phyloP scores from a whole-genome alignment of 352 stramenopile species.

The Aphanomyces euteiches region DNA sequence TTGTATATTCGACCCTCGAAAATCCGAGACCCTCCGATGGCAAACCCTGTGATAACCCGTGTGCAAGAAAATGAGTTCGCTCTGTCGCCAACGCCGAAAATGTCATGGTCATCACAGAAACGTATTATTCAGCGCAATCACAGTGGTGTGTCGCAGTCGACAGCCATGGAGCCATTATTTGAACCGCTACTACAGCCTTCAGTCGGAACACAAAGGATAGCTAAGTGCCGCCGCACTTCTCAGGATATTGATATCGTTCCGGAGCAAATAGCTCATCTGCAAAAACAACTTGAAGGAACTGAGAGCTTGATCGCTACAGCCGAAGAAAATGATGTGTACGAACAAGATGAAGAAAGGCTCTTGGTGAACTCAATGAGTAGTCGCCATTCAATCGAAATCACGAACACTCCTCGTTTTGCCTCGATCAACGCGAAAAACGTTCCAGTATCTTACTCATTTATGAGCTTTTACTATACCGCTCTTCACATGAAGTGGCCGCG shows the following conservation, averaged over 20 bases:
- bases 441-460: slow-evolving; percentile 76
- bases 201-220: slow-evolving; percentile 61
- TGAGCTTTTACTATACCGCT: slow-evolving; percentile 72
- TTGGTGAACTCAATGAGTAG: slow-evolving; percentile 29
- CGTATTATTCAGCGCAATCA: not conserved
- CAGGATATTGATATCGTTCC: not conserved
- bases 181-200: slow-evolving; percentile 63
- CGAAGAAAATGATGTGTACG: slow-evolving; percentile 26
- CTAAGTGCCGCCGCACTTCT: slow-evolving; percentile 5
- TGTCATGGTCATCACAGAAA: slow-evolving; percentile 21
- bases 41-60: slow-evolving; percentile 45
- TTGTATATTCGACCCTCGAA: no score
- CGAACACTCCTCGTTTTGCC: slow-evolving; percentile 75
- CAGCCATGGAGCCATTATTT: slow-evolving; percentile 66
- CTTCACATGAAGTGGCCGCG: slow-evolving; percentile 66
- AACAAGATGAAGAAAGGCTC: slow-evolving; percentile 24
- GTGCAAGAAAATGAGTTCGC: not conserved
- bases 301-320: not conserved
- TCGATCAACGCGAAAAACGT: slow-evolving; percentile 69
- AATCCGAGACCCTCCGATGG: slow-evolving; percentile 35
- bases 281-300: slow-evolving; percentile 7
- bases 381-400: slow-evolving; percentile 61
- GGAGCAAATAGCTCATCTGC: slow-evolving; percentile 5
- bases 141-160: not conserved
- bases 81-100: slow-evolving; percentile 7